phyloP scores from a whole-genome alignment of 441 rosid species.

The Pelargonium cotyledonis region DNA sequence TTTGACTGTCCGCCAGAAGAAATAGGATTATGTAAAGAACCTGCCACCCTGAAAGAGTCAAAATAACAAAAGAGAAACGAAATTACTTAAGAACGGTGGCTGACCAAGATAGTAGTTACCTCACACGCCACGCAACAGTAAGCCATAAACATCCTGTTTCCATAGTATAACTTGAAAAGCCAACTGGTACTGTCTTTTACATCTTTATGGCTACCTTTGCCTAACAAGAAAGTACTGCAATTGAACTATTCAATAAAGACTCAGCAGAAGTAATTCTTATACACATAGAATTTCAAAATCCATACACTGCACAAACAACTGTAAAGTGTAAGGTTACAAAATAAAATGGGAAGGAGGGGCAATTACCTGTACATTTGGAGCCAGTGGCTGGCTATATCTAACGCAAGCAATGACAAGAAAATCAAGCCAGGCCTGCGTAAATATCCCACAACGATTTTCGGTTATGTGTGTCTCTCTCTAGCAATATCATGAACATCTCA shows the following conservation, averaged over 20 bases:
- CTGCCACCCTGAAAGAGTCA: constrained; percentile 32
- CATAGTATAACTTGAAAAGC: constrained; percentile 90
- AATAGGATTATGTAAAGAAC: constrained; percentile 74
- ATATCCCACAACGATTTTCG: constrained; percentile 12
- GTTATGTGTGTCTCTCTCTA: neutral
- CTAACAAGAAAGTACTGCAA: constrained; percentile 77
- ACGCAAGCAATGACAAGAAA: constrained; percentile 77
- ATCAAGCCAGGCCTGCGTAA: constrained; percentile 78
- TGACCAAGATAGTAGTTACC: constrained; percentile 33
- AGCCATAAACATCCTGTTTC: constrained; percentile 91
- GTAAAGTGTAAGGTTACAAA: neutral
- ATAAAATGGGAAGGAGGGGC: neutral
- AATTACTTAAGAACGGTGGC: too few relatives aligned
- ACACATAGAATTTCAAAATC: constrained; percentile 3
- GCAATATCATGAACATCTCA: constrained; percentile 12
- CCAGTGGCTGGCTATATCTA: constrained; percentile 95
- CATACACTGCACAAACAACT: neutral
- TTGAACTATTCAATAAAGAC: constrained; percentile 19
- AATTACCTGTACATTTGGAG: constrained; percentile 91
- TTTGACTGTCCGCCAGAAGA: constrained; percentile 51
- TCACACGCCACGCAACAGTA: constrained; percentile 91
- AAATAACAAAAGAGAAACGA: constrained; percentile 15
- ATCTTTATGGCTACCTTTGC: constrained; percentile 91
- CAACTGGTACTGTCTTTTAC: constrained; percentile 90
- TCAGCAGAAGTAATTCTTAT: constrained; percentile 2